Percentiles rank a stretch among this genome's conserved stretches.
These are phyloP conservation scores for Closterium sp. DNA, from an alignment of 139 green algal genomes.

Conservation along the genomic window DNA sequence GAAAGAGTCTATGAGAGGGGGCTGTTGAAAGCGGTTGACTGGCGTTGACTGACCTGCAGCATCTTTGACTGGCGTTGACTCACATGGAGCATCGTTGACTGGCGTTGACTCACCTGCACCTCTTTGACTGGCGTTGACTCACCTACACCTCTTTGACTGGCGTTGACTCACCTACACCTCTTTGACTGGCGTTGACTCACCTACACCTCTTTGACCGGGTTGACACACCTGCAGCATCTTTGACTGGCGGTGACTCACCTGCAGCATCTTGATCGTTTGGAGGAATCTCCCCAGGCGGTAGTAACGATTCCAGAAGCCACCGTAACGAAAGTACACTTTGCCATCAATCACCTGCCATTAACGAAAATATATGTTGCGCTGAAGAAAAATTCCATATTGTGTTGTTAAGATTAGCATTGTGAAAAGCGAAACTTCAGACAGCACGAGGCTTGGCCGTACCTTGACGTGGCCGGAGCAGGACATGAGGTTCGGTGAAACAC, in stretches of 20 bases:
- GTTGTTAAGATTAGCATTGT: too few relatives aligned
- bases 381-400: too few relatives aligned
- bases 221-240: not conserved
- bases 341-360: slow-evolving; percentile 7
- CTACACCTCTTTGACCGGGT: not conserved
- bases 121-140: too few relatives aligned
- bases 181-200: not conserved
- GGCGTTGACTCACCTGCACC: not conserved
- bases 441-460: not conserved
- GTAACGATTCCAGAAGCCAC: slow-evolving; percentile 10
- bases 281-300: slow-evolving; percentile 23
- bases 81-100: too few relatives aligned
- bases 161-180: not conserved
- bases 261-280: slow-evolving; percentile 30
- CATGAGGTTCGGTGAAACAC: not conserved
- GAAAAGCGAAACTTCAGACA: too few relatives aligned
- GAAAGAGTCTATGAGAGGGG: too few relatives aligned
- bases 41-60: too few relatives aligned
- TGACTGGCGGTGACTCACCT: not conserved
- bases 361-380: too few relatives aligned
- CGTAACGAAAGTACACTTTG: slow-evolving; percentile 28
- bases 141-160: too few relatives aligned
- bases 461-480: not conserved
- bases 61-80: too few relatives aligned
- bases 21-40: too few relatives aligned